These are phyloP conservation scores for Tetrapyrgos nigripes DNA, from an alignment of 1,284 basidiomycete species.

Conservation along the genomic window DNA sequence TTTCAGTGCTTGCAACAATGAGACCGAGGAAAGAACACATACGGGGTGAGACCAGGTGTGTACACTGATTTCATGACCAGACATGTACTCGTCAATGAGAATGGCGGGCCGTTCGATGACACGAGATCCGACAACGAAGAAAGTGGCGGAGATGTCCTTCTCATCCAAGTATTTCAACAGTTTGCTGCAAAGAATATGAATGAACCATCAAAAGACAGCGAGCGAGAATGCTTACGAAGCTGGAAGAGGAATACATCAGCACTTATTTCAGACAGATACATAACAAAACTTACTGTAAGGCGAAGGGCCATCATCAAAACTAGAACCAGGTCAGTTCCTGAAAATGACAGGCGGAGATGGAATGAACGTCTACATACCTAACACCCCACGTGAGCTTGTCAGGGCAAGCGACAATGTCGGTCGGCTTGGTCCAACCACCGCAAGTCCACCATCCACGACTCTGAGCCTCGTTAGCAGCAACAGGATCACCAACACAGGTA, in stretches of 20 bases:
- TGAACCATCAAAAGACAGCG: too few species aligned
- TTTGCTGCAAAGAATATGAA: constrained; percentile 44
- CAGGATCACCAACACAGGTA: constrained; percentile 67
- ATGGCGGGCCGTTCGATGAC: constrained; percentile 82
- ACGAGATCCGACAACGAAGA: constrained; percentile 94
- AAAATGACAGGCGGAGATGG: neutral
- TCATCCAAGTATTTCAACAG: constrained; percentile 74
- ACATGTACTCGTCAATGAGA: constrained; percentile 86
- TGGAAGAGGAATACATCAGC: constrained; percentile 47
- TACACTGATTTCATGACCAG: constrained; percentile 80
- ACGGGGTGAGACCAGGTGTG: constrained; percentile 83
- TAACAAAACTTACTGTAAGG: constrained; percentile 68
- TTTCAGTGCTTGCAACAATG: too few species aligned
- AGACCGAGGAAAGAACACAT: constrained; percentile 19
- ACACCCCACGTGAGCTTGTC: constrained; percentile 84
- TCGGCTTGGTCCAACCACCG: constrained; percentile 74
- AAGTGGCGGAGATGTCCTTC: constrained; percentile 79
- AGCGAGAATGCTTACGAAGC: too few species aligned
- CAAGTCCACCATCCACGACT: constrained; percentile 89
- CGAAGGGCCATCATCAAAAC: constrained; percentile 87
- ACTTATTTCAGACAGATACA: constrained; percentile 29
- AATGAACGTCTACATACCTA: constrained; percentile 43
- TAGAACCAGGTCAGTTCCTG: constrained; percentile 27
- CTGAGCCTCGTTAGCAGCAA: constrained; percentile 62
- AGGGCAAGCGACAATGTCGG: constrained; percentile 73